Conservation (phyloP, 2,329 filamentous ascomycete species). For the Pseudogymnoascus sp. region DNA sequence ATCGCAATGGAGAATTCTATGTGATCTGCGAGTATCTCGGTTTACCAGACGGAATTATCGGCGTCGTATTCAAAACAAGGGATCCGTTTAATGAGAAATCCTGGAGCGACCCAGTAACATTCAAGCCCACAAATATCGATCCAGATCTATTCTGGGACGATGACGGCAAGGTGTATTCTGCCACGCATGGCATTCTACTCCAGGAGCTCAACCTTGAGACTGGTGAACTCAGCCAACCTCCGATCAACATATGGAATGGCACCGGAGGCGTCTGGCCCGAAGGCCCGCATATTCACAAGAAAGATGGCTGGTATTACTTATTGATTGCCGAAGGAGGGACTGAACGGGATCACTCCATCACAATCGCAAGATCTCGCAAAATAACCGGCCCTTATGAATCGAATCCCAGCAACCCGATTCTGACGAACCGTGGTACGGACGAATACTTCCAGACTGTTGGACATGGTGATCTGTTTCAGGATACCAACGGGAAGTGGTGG, state of each 20-base stretch:
- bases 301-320: constrained; percentile 52
- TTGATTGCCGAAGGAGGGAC: constrained; percentile 54
- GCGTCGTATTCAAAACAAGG: constrained; percentile 30
- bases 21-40: constrained; percentile 41
- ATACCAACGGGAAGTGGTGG: constrained; percentile 35
- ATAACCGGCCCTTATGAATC: constrained; percentile 55
- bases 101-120: constrained; percentile 53
- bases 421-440: constrained; percentile 42
- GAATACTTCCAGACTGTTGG: constrained; percentile 40
- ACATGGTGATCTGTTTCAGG: constrained; percentile 37
- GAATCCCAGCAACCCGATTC: constrained; percentile 49
- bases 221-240: constrained; percentile 44
- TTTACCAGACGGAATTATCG: background rate
- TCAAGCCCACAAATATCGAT: constrained; percentile 56
- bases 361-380: constrained; percentile 44
- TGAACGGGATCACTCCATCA: constrained; percentile 52
- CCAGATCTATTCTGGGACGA: constrained; percentile 52
- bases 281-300: constrained; percentile 51
- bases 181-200: constrained; percentile 37
- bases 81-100: constrained; percentile 48
- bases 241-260: constrained; percentile 47
- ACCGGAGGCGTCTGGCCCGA: constrained; percentile 53
- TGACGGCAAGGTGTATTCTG: constrained; percentile 47
- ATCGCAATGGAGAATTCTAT: constrained; percentile 38
- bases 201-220: constrained; percentile 39